Conservation (phyloP, 495 filamentous ascomycete species). For the Monascus purpureus region DNA sequence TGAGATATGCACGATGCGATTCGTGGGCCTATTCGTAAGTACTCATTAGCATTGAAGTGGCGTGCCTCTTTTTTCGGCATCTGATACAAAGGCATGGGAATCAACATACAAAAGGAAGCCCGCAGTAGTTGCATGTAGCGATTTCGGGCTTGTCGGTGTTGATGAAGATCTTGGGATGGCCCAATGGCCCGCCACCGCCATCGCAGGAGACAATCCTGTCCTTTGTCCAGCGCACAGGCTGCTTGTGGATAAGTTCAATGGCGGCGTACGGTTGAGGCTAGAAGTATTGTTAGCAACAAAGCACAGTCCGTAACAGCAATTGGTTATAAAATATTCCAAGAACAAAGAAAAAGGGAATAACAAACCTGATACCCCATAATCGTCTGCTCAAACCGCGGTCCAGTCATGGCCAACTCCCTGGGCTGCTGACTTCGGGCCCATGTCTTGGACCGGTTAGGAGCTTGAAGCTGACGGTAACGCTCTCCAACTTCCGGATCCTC, state of each 20-base stretch:
- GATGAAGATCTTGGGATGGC: constrained; percentile 90
- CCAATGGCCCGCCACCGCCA: constrained; percentile 81
- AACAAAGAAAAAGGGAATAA: constrained; percentile 4
- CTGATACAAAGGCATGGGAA: too few relatives aligned
- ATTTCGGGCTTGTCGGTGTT: constrained; percentile 97
- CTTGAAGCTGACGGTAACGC: constrained; percentile 51
- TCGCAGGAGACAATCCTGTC: constrained; percentile 72
- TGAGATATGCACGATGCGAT: constrained; percentile 65
- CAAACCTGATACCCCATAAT: constrained; percentile 79
- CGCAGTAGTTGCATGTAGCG: constrained; percentile 79
- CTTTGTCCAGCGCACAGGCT: constrained; percentile 86
- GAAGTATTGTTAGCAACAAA: background rate
- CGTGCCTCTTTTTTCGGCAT: too few relatives aligned
- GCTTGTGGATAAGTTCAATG: constrained; percentile 89
- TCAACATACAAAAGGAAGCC: constrained; percentile 75
- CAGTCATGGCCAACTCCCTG: constrained; percentile 68
- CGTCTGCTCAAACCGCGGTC: constrained; percentile 93
- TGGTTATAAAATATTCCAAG: too few relatives aligned
- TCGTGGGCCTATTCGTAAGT: constrained; percentile 77
- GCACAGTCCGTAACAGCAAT: background rate
- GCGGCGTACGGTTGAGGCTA: constrained; percentile 81
- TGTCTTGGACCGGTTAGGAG: constrained; percentile 66
- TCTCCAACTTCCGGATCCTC: constrained; percentile 49
- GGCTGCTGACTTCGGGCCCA: constrained; percentile 81
- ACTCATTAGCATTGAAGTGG: too few relatives aligned